Percentiles rank a stretch among this genome's conserved stretches.
These are phyloP conservation scores for Viola odorata DNA, from an alignment of 345 rosid species.

Conservation along the genomic window DNA sequence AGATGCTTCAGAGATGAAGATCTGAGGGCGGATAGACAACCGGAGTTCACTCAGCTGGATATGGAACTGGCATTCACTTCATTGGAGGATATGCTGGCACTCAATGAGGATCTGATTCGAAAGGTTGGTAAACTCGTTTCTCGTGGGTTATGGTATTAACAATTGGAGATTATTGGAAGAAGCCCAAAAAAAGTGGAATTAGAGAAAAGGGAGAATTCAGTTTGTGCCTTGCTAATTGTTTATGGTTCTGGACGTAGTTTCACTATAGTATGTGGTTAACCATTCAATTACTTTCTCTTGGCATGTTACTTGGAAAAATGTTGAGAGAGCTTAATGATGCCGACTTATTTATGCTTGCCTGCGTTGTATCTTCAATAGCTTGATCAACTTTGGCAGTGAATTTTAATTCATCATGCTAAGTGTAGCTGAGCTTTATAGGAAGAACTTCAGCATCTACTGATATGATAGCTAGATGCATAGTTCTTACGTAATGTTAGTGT, in stretches of 20 bases:
- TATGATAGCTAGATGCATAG: neutral
- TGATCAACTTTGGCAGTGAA: no score
- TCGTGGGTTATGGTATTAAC: neutral
- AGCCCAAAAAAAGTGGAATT: neutral
- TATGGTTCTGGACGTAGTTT: conserved; percentile 5
- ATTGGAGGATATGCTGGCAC: conserved; percentile 79
- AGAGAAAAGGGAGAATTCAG: neutral
- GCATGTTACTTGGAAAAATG: neutral
- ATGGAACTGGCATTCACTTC: conserved; percentile 93
- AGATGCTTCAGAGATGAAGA: conserved; percentile 99
- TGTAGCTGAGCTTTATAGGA: neutral
- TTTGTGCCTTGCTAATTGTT: neutral
- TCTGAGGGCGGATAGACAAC: conserved; percentile 96
- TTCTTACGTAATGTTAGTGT: no score
- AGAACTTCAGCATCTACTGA: neutral
- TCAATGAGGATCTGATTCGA: conserved; percentile 86
- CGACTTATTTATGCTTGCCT: neutral
- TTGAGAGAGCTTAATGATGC: no score
- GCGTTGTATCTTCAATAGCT: no score
- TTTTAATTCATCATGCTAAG: neutral
- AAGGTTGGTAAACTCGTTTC: conserved; percentile 42
- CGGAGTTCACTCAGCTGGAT: conserved; percentile 98
- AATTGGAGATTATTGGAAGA: neutral
- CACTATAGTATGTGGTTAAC: neutral
- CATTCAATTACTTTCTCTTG: conserved; percentile 1